Conservation (phyloP, 768 basidiomycete species). For the Boletus pseudo-olivaceus region DNA sequence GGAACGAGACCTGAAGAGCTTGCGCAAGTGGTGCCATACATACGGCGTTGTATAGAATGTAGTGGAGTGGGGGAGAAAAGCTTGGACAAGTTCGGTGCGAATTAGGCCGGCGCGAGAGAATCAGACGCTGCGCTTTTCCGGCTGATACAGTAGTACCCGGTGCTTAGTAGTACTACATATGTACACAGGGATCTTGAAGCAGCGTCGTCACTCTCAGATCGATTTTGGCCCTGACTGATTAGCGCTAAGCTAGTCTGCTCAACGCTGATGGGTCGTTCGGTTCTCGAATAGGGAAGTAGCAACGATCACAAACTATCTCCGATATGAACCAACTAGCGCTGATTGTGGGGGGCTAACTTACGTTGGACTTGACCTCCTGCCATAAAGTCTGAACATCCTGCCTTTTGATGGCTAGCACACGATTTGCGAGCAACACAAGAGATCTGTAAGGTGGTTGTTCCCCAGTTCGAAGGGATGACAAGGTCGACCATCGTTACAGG, state of each 20-base stretch:
- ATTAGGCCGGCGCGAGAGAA: neutral
- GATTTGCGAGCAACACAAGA: too few species aligned
- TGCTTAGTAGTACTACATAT: too few species aligned
- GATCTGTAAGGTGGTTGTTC: too few species aligned
- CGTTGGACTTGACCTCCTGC: neutral
- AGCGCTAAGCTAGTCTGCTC: too few species aligned
- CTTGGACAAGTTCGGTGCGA: neutral
- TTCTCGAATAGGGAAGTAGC: too few species aligned
- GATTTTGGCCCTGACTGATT: too few species aligned
- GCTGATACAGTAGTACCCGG: neutral
- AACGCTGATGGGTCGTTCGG: too few species aligned
- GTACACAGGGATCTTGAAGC: too few species aligned
- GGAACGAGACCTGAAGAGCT: conserved; percentile 22
- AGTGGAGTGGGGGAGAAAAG: neutral
- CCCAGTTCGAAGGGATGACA: too few species aligned
- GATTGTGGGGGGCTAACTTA: neutral
- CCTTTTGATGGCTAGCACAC: neutral
- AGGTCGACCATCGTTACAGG: too few species aligned
- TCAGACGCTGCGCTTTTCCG: neutral
- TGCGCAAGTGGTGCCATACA: conserved; percentile 18
- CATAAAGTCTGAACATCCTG: neutral
- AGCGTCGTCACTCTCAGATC: too few species aligned
- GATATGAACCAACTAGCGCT: neutral
- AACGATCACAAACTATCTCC: neutral
- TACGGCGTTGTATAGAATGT: too few species aligned